Evolutionary conservation across 192 early-diverging fungal species (phyloP), one percentile per base, ranked within the genome.

Genomic region (Backusella tuberculispora): DNA sequence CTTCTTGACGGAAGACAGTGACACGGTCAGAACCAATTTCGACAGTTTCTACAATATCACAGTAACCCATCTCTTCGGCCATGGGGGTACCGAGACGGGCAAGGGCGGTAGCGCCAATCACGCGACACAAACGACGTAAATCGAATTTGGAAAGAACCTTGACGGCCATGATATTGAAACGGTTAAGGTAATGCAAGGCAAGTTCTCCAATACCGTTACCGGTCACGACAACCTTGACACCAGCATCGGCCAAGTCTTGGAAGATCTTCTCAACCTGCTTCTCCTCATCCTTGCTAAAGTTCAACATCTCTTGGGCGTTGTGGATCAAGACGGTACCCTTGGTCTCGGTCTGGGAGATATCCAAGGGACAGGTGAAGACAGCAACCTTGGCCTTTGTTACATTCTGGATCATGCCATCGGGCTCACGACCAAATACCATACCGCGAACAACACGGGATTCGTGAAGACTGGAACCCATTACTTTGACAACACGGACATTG

Each of bases 281-380:
- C 83, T 99, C 97, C 83, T 99, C 97, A 69, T 92, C 97, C 83
- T 96, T 96, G 64, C 91, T 93, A 83, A 98, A 99, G 80, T 94
- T 91, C 34, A 98, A 87, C 97, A 99, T 98, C 80, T 98, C 97
- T 66, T 88, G 83, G 53, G 97, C 97, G 81, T 93, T 97, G 78
- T 96, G 92, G 83, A 99, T 95, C 81, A 99, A 87, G 60, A 99
- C 97, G 17, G 97, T 99, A 65, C 97, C 97, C 91, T 99, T 99
- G 48, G 97, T 99, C 82, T 99, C 97, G 37, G 97, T 99, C 82
- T 95, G 90, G 8, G 93, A 85, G 64, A 96, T 90, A 81, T 99
- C 97, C 63, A 99, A 87, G 10, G 95, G 90, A 82, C 95, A 99
- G 15, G 94, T 91, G 81, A 96, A 99, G 75, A 99, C 92, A 47